Evolutionary conservation across 495 filamentous ascomycete genomes (phyloP).

Genomic region (Aspergillus taichungensis): DNA sequence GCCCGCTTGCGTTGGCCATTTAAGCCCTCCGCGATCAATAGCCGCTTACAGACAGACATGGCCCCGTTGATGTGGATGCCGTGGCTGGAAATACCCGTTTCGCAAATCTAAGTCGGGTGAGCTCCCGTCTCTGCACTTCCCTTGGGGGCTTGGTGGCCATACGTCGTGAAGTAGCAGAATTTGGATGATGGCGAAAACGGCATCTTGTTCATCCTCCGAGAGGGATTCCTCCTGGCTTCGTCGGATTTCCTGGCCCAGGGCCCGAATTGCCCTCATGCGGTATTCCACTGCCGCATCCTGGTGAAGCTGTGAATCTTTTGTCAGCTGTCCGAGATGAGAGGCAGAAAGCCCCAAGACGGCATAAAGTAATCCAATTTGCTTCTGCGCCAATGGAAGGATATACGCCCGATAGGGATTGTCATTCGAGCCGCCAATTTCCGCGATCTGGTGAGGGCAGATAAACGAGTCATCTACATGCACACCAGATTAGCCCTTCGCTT

Average conservation of each 20-base stretch:
- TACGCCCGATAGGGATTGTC: constrained; percentile 31
- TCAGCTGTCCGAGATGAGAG: constrained; percentile 25
- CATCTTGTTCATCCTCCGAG: constrained; percentile 24
- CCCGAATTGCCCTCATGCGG: constrained; percentile 27
- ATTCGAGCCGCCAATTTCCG: constrained; percentile 11
- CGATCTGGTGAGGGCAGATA: constrained; percentile 33
- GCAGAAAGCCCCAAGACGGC: constrained; percentile 28
- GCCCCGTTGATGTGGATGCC: constrained; percentile 33
- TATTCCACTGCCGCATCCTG: constrained; percentile 27
- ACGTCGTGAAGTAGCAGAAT: constrained; percentile 33
- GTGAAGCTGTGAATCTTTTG: constrained; percentile 14
- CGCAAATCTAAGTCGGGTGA: constrained; percentile 21
- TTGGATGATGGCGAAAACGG: constrained; percentile 29
- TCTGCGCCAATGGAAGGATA: constrained; percentile 26
- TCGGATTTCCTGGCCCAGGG: constrained; percentile 20
- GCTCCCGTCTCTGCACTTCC: background rate
- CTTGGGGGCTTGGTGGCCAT: constrained; percentile 1
- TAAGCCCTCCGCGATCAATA: constrained; percentile 21
- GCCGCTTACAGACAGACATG: constrained; percentile 28
- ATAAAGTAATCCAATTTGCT: constrained; percentile 27
- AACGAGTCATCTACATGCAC: constrained; percentile 20
- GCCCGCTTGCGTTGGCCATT: constrained; percentile 19
- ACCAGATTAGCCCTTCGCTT: constrained; percentile 1
- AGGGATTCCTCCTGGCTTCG: constrained; percentile 19
- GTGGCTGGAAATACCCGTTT: constrained; percentile 28